These are phyloP conservation scores for Triadica sebifera DNA, from an alignment of 345 rosid genomes.

Conservation along the genomic window DNA sequence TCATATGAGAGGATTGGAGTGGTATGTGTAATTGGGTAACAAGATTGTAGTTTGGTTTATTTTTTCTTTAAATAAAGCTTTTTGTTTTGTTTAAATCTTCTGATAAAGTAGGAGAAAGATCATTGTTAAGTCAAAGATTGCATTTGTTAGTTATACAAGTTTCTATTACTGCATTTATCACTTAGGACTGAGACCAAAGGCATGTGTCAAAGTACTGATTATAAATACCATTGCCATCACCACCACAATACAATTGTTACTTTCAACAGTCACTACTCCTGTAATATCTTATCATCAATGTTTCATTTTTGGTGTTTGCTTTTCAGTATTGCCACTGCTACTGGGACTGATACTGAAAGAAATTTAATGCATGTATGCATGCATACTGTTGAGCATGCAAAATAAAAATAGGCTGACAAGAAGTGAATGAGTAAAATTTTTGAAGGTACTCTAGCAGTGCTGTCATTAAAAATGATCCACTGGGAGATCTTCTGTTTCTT, in stretches of 20 bases:
- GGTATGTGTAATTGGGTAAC: neutral
- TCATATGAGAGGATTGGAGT: neutral
- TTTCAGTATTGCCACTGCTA: slow-evolving; percentile 2
- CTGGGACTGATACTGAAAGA: neutral
- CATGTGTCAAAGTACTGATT: neutral
- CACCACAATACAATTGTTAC: neutral
- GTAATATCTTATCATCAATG: neutral
- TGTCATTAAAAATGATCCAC: neutral
- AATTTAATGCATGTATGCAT: neutral
- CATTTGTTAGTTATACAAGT: neutral
- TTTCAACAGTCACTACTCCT: neutral
- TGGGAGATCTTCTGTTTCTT: neutral
- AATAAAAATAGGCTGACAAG: neutral
- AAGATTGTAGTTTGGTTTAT: neutral
- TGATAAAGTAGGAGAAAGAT: neutral
- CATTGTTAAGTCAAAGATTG: neutral
- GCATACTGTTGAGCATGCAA: neutral
- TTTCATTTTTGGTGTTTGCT: neutral
- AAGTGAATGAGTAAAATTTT: neutral
- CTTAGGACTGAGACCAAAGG: neutral
- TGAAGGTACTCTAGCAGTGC: neutral
- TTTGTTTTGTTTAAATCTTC: neutral
- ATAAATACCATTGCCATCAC: neutral
- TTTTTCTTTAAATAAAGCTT: neutral
- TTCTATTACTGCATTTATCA: neutral